Base-by-base conservation (phyloP, 2,329 filamentous ascomycete genomes). In the Colletotrichum liriopes region DNA sequence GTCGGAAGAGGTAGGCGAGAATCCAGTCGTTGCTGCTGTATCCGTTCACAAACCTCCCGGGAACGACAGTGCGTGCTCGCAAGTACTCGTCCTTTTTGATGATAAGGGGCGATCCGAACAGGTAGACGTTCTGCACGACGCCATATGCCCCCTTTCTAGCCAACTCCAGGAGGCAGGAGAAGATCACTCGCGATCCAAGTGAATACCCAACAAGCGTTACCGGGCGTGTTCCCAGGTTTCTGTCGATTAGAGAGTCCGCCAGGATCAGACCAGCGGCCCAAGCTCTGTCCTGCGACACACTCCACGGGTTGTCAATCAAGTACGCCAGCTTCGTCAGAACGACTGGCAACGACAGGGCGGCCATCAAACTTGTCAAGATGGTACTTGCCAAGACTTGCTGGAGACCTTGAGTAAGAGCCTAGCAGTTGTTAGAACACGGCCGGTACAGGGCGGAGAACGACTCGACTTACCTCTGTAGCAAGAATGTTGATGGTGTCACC, bases 401-500 rank as follows among this genome's bases (percentile, higher is more conserved):
- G 39, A 99, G 89, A 74, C 96, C 95, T 88, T 98, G 94, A 0
- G 96, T 98, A 73, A 99, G 90, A 77, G 96, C 96, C 93, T 96
- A 73, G 59, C 56, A n/a, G 47, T 54, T 54, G 73, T 83, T 75
- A 84, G 79, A 60, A 60, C 9, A 12, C 20, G n/a, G 11, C 11
- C 5, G 20, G 12, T 16, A 11, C n/a, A 39, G n/a, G 23, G 18
- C 9, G 14, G 37, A 45, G 32, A 26, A 20, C 18, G n/a, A 65
- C 71, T 81, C 75, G 82, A 90, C 89, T 83, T 83, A 96, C 94
- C 90, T 99, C 96, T 43, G 96, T 99, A 70, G 96, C 96, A 75
- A 99, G 86, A 82, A 99, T 98, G 78, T 98, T 98, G 78, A 99
- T 98, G 56, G 96, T 99, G 80, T 96, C 94, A 89, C 96, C 96